These are phyloP conservation scores for Fraxinus cuspidata DNA, from an alignment of 257 asterid genomes.

Conservation along the genomic window DNA sequence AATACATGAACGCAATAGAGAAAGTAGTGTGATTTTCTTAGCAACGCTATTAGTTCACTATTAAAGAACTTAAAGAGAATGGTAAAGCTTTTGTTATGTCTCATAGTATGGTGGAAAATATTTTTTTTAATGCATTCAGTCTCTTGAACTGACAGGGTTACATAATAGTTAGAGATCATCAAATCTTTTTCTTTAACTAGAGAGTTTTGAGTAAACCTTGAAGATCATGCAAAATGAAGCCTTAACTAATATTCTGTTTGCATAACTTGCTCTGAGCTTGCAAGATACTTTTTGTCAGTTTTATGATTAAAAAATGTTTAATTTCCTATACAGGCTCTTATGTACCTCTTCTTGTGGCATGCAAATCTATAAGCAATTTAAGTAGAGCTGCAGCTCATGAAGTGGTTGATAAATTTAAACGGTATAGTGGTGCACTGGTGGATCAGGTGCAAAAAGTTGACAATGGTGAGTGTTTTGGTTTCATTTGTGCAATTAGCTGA, in stretches of 20 bases:
- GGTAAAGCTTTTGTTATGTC: not conserved
- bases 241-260: slow-evolving; percentile 14
- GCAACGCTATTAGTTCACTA: not conserved
- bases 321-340: slow-evolving; percentile 81
- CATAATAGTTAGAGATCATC: not conserved
- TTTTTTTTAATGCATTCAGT: not conserved
- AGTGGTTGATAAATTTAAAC: slow-evolving; percentile 95
- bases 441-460: slow-evolving; percentile 70
- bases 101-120: not conserved
- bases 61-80: not conserved
- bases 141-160: slow-evolving; percentile 3
- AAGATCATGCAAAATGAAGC: slow-evolving; percentile 18
- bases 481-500: slow-evolving; percentile 35
- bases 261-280: slow-evolving; percentile 12
- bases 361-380: slow-evolving; percentile 90
- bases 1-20: not conserved
- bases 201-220: slow-evolving; percentile 14
- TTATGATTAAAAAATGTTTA: slow-evolving; percentile 15
- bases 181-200: not conserved
- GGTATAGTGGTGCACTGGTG: slow-evolving; percentile 92
- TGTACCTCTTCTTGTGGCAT: slow-evolving; percentile 99
- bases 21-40: slow-evolving; percentile 3
- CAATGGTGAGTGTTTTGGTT: slow-evolving; percentile 3
- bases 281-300: not conserved
- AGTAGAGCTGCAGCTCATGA: slow-evolving; percentile 98